Evolutionary conservation across 2,329 filamentous ascomycete species (phyloP).

Genomic region (Berkeleyomyces rouxiae): DNA sequence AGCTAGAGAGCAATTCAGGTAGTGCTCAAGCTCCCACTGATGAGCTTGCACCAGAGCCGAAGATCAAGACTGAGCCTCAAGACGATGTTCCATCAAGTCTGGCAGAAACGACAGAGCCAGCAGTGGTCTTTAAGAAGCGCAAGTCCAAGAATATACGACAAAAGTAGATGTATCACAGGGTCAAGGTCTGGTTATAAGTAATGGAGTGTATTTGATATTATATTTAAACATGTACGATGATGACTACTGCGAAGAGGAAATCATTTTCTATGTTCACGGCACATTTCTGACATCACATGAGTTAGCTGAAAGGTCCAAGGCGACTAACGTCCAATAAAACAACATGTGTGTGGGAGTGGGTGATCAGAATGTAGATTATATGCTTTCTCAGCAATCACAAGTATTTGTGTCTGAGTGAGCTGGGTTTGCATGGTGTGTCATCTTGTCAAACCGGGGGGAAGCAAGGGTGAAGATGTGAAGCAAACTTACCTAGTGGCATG

Average conservation of each 20-base stretch:
- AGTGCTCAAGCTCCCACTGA: neutral
- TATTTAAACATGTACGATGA: neutral
- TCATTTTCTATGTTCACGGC: neutral
- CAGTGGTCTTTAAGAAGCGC: constrained; percentile 57
- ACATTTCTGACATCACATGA: neutral
- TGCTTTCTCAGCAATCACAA: constrained; percentile 12
- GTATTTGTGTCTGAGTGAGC: constrained; percentile 12
- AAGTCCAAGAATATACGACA: constrained; percentile 51
- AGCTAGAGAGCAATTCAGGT: neutral
- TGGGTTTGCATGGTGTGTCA: constrained; percentile 12
- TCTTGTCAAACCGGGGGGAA: constrained; percentile 5
- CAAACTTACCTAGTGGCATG: constrained; percentile 5
- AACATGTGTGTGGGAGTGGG: neutral
- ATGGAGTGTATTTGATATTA: neutral
- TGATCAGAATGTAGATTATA: constrained; percentile 13
- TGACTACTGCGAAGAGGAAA: neutral
- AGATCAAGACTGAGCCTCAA: constrained; percentile 16
- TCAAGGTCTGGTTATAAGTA: neutral
- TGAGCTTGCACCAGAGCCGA: constrained; percentile 14
- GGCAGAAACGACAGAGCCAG: constrained; percentile 18
- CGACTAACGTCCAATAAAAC: neutral
- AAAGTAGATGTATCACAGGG: constrained; percentile 25
- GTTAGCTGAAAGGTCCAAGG: neutral
- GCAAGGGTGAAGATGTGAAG: neutral
- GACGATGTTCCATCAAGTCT: constrained; percentile 17